Percentiles rank a stretch among this genome's conserved stretches.
These are phyloP conservation scores for Elongisporangium undulatum DNA, from an alignment of 352 stramenopile species.

Conservation along the genomic window DNA sequence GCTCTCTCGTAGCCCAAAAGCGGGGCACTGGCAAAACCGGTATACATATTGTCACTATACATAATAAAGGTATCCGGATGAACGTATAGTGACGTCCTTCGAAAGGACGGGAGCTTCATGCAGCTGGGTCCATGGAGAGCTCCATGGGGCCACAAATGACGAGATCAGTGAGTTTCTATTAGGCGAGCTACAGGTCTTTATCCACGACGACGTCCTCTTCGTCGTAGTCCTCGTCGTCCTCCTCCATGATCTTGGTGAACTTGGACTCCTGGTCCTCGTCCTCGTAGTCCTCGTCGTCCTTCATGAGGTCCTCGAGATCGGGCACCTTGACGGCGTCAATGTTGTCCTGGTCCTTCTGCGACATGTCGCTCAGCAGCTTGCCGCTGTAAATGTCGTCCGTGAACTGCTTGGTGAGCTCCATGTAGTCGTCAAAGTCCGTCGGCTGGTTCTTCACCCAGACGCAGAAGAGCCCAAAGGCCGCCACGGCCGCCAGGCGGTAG, in stretches of 20 bases:
- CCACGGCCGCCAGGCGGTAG: conserved; percentile 91
- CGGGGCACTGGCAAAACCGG: neutral
- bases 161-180: neutral
- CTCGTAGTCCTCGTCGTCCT: conserved; percentile 81
- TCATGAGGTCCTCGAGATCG: conserved; percentile 80
- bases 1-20: neutral
- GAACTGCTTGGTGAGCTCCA: conserved; percentile 98
- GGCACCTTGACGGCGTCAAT: conserved; percentile 95
- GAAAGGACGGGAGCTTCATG: no score
- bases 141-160: no score
- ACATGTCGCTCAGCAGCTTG: conserved; percentile 97
- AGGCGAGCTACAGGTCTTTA: conserved; percentile 53
- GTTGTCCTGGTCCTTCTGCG: conserved; percentile 96
- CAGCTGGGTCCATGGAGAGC: no score
- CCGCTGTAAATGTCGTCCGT: conserved; percentile 99
- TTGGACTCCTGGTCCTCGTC: conserved; percentile 60
- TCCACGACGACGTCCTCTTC: conserved; percentile 44
- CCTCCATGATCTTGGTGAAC: conserved; percentile 79
- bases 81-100: neutral
- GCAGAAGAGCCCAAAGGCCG: conserved; percentile 94
- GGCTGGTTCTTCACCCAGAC: conserved; percentile 98
- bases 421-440: conserved; percentile 99
- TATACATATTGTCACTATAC: neutral
- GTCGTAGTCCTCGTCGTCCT: conserved; percentile 58
- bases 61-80: neutral